These are phyloP conservation scores for Lanmaoa pseudosensibilis DNA, from an alignment of 768 basidiomycete genomes.

Conservation along the genomic window DNA sequence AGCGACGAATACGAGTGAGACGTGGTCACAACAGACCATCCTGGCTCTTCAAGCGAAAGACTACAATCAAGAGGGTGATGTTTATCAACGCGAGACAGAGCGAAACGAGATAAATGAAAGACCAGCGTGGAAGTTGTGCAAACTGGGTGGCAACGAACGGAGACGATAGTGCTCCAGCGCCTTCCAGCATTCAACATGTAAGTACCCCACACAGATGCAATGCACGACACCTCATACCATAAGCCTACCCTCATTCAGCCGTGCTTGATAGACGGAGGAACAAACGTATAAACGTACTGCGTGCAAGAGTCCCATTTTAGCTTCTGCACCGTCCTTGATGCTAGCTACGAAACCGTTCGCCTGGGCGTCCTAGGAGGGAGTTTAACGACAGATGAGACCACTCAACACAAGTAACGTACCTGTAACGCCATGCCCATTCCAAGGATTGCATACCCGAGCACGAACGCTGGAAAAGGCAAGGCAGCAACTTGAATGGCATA, in stretches of 20 bases:
- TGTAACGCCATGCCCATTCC: conserved; percentile 47
- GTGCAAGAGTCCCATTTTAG: conserved; percentile 44
- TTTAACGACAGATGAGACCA: not conserved
- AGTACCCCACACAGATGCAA: conserved; percentile 2
- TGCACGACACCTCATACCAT: conserved; percentile 29
- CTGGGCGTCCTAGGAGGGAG: conserved; percentile 42
- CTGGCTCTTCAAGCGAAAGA: conserved; percentile 71
- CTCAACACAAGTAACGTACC: conserved; percentile 32
- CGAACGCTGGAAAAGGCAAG: conserved; percentile 46
- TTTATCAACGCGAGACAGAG: conserved; percentile 66
- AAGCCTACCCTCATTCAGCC: conserved; percentile 21
- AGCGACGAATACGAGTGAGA: not conserved
- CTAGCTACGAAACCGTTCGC: conserved; percentile 47
- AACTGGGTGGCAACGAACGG: conserved; percentile 86
- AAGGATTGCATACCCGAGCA: conserved; percentile 42
- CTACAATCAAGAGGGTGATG: conserved; percentile 45
- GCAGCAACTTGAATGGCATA: conserved; percentile 41
- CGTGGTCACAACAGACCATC: conserved; percentile 49
- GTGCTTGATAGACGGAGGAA: conserved; percentile 14
- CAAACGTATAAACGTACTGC: conserved; percentile 35
- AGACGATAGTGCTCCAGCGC: conserved; percentile 62
- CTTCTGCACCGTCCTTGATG: conserved; percentile 37
- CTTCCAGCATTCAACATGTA: conserved; percentile 34
- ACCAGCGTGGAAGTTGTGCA: conserved; percentile 63
- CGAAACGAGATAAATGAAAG: conserved; percentile 73